Evolutionary conservation across 129 eudicot genomes (phyloP), one percentile per base, ranked within the genome.

Genomic region (Chrysanthemum makinoi): DNA sequence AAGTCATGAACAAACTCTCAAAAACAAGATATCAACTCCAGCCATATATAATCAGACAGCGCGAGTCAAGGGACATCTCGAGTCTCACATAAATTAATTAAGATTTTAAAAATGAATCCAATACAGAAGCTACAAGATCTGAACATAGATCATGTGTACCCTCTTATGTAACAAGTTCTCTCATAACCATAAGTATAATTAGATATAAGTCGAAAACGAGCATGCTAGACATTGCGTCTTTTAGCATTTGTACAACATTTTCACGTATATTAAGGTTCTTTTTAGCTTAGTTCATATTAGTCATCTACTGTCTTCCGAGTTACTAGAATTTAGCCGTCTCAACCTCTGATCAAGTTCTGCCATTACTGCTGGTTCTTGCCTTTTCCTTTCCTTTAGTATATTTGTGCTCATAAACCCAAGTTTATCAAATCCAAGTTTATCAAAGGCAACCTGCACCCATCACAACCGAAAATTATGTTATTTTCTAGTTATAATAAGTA

Each of bases 351-450:
- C 91, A 72, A 93, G 96, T 80, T 89, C 96, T 52, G 95, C 96
- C 96, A 87, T 89, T 4, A 93, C 98, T 11, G 95, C 98, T 4
- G 98, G 89, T 79, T 93, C 96, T 79, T 93, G 98, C 82, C 89
- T 93, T 63, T 93, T 93, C 80, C 98, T 80, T 77, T 93, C 90
- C 83, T 89, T 93, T 6, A 95, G 85, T 83, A 93, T 85, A 43
- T 77, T 85, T 10, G 84, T 85, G 51, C 88, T 83, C 96, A 93
- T 83, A n/a, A 83, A 87, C 63, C 96, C 91, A 4, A 89, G 80
- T 75, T 89, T 82, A 64, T 91, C 97, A 12, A 82, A 86, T 53
- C 96, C 90, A 4, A 88, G 79, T 74, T 88, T 81, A 60, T 93
- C 98, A 62, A 93, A 93, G 9, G 96, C 98, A 69, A 87, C 95